phyloP scores from a whole-genome alignment of 441 rosid genomes.

The Jatropha multifida region DNA sequence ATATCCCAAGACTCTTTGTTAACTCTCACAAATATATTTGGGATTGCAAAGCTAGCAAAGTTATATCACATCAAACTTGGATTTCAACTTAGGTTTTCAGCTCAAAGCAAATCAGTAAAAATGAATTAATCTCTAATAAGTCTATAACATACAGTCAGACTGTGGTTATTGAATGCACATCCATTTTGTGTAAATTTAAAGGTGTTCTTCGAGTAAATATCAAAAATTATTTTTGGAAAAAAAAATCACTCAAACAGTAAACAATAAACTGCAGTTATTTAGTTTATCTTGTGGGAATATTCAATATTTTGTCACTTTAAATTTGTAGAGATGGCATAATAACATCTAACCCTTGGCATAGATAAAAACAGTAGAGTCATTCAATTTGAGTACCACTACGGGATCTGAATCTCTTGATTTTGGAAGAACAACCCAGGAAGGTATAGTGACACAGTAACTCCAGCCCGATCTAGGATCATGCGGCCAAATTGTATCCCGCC shows the following conservation, averaged over 20 bases:
- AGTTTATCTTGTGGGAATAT: conserved; percentile 7
- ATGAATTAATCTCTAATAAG: background rate
- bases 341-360: conserved; percentile 34
- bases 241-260: background rate
- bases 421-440: conserved; percentile 88
- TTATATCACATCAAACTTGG: background rate
- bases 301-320: conserved; percentile 17
- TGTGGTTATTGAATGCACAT: background rate
- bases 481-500: conserved; percentile 87
- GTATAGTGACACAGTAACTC: conserved; percentile 94
- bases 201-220: background rate
- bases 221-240: background rate
- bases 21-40: background rate
- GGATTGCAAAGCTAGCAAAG: background rate
- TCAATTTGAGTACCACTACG: conserved; percentile 74
- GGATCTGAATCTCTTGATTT: conserved; percentile 95
- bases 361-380: conserved; percentile 31
- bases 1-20: background rate
- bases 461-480: conserved; percentile 91
- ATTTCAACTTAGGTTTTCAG: background rate
- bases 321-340: conserved; percentile 19
- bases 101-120: background rate
- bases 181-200: conserved; percentile 1
- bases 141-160: background rate
- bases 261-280: background rate